phyloP scores from a whole-genome alignment of 495 filamentous ascomycete species.

The Aspergillus saccharolyticus region DNA sequence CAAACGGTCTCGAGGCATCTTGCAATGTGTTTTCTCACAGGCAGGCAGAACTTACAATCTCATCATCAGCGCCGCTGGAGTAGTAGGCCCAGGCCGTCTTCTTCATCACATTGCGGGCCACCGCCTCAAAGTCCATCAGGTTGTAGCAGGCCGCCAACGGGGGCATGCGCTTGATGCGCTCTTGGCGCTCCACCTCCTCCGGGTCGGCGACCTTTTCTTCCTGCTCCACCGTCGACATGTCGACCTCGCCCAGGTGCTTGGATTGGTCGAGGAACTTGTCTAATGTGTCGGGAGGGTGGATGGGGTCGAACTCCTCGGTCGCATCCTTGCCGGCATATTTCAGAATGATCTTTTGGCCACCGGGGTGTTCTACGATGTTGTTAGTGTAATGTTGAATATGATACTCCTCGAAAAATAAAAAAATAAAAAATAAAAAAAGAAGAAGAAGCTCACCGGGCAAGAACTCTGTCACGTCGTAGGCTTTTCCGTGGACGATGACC shows the following conservation, averaged over 20 bases:
- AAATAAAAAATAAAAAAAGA: neutral
- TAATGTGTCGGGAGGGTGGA: slow-evolving; percentile 80
- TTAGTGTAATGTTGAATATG: neutral
- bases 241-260: slow-evolving; percentile 86
- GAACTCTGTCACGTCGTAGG: slow-evolving; percentile 92
- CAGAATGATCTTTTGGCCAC: slow-evolving; percentile 74
- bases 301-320: slow-evolving; percentile 85
- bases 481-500: slow-evolving; percentile 84
- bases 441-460: slow-evolving; percentile 60
- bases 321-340: slow-evolving; percentile 83
- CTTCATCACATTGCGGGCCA: slow-evolving; percentile 85
- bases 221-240: slow-evolving; percentile 77
- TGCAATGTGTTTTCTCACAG: too few species aligned
- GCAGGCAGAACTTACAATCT: slow-evolving; percentile 61
- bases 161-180: slow-evolving; percentile 74
- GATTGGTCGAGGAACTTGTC: slow-evolving; percentile 73
- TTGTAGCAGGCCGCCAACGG: slow-evolving; percentile 88
- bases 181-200: slow-evolving; percentile 69
- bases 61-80: slow-evolving; percentile 91
- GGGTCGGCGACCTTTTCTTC: slow-evolving; percentile 67
- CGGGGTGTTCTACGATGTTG: slow-evolving; percentile 62
- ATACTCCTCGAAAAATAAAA: neutral
- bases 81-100: slow-evolving; percentile 96
- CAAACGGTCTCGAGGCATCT: too few species aligned
- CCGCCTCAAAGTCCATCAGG: slow-evolving; percentile 88